phyloP scores from a whole-genome alignment of 225 moss, liverwort and hornwort species.

The Sphagnum tenellum region DNA sequence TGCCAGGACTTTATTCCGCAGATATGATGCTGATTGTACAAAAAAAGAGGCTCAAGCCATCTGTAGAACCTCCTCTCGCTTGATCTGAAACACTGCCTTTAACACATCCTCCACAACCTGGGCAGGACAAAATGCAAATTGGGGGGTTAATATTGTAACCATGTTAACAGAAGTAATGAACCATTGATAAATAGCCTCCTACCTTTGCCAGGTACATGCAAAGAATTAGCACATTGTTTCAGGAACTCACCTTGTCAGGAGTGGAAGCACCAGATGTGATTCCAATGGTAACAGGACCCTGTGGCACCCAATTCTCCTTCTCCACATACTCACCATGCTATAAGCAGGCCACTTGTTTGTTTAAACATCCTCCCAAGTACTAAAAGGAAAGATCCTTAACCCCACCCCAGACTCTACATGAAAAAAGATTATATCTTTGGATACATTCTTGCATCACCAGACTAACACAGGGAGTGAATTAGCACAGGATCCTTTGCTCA shows the following conservation, averaged over 20 bases:
- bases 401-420: too few species aligned
- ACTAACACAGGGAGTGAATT: too few species aligned
- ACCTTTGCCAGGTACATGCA: too few species aligned
- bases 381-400: neutral
- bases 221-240: too few species aligned
- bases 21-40: too few species aligned
- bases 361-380: neutral
- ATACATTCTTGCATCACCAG: too few species aligned
- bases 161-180: neutral
- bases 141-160: neutral
- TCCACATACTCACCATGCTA: slow-evolving; percentile 92
- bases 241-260: slow-evolving; percentile 70
- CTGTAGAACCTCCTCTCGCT: slow-evolving; percentile 46
- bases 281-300: slow-evolving; percentile 78
- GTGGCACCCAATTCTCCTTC: slow-evolving; percentile 85
- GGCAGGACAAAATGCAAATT: neutral
- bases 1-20: too few species aligned
- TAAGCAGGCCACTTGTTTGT: neutral
- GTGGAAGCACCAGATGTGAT: slow-evolving; percentile 98
- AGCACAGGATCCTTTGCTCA: too few species aligned
- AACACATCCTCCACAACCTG: slow-evolving; percentile 56
- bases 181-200: too few species aligned
- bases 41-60: neutral
- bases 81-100: slow-evolving; percentile 38
- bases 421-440: too few species aligned